Base-by-base conservation (phyloP, 2,329 filamentous ascomycete species). In the Exophiala viscosa region DNA sequence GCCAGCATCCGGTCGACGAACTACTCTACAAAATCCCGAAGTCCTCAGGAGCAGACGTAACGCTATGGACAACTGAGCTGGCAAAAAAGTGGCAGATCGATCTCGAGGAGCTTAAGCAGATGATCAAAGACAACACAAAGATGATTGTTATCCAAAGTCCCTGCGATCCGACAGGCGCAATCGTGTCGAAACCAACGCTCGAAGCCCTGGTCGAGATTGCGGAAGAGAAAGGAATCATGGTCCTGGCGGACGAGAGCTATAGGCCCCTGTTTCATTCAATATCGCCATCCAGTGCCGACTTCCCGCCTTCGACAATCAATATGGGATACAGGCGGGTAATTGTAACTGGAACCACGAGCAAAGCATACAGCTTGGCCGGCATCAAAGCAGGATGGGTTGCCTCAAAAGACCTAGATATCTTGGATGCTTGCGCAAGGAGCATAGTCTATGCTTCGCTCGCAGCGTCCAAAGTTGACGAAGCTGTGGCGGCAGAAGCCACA, bases 391-490 rank as follows among this genome's bases (percentile, higher is more conserved):
- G 90, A 31, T 96, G 90, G 90, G 77, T 92, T 52, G 88, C 87
- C 3, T 86, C 84, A 11, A 81, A 82, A 20, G 81, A 83, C 67
- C 65, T 67, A 4, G 70, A 73, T 0, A 76, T 95, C 50, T 78
- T 92, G 48, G 78, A 84, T 45, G 73, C 77, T 11, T 76, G 87
- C 57, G 82, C 85, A 9, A 70, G 74, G 11, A 84, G 84, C 1
- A 77, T 89, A 36, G 86, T 93, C 67, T 95, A 93, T 73, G 95
- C 88, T 3, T 90, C 87, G 20, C 95, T 95, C 63, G 87, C 86
- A 35, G 88, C 95, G 0, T 88, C 87, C n/a, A 83, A 86, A 64
- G 73, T 96, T 5, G 89, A 95, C 66, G 88, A 95, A 66, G 79
- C 81, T 45, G 76, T 95, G 9, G 90, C 89, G 2, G 79, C 81